Conservation (phyloP, 345 rosid species). For the Microcos paniculata region DNA sequence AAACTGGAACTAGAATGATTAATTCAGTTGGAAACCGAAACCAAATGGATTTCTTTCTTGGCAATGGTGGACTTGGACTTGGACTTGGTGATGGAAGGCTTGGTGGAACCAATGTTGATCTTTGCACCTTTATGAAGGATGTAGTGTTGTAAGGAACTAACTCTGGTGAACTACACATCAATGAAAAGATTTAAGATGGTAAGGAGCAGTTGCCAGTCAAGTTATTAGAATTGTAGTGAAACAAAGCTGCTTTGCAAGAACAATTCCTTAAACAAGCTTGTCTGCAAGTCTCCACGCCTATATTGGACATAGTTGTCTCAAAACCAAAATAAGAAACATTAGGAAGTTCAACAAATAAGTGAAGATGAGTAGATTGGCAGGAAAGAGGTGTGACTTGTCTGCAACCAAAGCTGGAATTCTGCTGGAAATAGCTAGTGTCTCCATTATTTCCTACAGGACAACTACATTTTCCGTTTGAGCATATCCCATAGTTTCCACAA, state of each 20-base stretch:
- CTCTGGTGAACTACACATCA: background rate
- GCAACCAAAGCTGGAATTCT: slow-evolving; percentile 2
- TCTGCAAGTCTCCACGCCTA: slow-evolving; percentile 9
- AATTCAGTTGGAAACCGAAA: no score
- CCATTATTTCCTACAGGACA: slow-evolving; percentile 5
- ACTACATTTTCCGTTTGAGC: slow-evolving; percentile 19
- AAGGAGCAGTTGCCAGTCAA: slow-evolving; percentile 25
- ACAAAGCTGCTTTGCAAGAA: slow-evolving; percentile 31
- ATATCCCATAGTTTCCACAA: slow-evolving; percentile 28
- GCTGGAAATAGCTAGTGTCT: slow-evolving; percentile 1
- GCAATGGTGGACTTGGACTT: background rate
- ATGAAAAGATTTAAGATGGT: slow-evolving; percentile 18
- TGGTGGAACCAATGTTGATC: background rate
- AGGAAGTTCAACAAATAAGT: background rate
- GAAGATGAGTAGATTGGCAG: slow-evolving; percentile 15
- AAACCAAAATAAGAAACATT: background rate
- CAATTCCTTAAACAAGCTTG: slow-evolving; percentile 22
- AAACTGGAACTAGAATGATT: background rate
- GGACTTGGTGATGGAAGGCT: background rate
- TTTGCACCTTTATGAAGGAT: slow-evolving; percentile 23
- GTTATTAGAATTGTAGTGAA: background rate
- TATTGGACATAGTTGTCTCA: background rate
- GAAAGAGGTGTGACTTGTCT: background rate
- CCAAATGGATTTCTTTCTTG: background rate
- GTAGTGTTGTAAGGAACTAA: background rate